A percentile compares a stretch with the other conserved stretches of the same genome.
Conservation (phyloP, 73 alveolate species). For the Blepharisma japonicum region DNA sequence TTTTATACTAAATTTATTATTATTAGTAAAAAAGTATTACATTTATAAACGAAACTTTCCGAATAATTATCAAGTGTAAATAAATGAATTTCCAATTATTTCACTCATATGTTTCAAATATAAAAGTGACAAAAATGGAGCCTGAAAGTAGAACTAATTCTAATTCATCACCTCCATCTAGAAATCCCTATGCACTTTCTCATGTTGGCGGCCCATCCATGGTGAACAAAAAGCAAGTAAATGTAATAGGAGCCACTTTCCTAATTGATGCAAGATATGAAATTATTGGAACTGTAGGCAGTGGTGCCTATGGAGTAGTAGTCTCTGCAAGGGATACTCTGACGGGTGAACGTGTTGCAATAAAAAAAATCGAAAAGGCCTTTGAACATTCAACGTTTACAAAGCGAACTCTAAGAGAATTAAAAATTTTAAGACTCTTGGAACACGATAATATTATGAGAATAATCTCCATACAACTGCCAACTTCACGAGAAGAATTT, state of each 20-base stretch:
- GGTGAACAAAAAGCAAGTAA: not conserved
- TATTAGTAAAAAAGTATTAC: too few relatives aligned
- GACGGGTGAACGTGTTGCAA: conserved; percentile 58
- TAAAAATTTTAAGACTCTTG: conserved; percentile 58
- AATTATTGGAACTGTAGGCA: conserved; percentile 38
- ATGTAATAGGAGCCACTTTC: conserved; percentile 29
- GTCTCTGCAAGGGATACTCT: conserved; percentile 42
- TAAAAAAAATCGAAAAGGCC: conserved; percentile 72
- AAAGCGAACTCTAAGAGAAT: conserved; percentile 68
- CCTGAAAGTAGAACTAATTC: too few relatives aligned
- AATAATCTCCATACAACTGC: conserved; percentile 45
- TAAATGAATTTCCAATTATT: too few relatives aligned
- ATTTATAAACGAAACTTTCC: too few relatives aligned
- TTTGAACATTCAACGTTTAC: conserved; percentile 70
- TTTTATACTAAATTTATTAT: too few relatives aligned
- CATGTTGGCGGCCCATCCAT: not conserved
- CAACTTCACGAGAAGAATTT: conserved; percentile 52
- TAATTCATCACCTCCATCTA: too few relatives aligned
- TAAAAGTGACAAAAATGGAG: too few relatives aligned
- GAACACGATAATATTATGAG: conserved; percentile 59
- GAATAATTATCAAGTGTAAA: too few relatives aligned
- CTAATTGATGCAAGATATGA: conserved; percentile 34
- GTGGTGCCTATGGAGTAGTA: conserved; percentile 62
- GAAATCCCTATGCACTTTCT: not conserved
- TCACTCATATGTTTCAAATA: too few relatives aligned